Conservation (phyloP, 305 asterid genomes). For the Lippia alba region DNA sequence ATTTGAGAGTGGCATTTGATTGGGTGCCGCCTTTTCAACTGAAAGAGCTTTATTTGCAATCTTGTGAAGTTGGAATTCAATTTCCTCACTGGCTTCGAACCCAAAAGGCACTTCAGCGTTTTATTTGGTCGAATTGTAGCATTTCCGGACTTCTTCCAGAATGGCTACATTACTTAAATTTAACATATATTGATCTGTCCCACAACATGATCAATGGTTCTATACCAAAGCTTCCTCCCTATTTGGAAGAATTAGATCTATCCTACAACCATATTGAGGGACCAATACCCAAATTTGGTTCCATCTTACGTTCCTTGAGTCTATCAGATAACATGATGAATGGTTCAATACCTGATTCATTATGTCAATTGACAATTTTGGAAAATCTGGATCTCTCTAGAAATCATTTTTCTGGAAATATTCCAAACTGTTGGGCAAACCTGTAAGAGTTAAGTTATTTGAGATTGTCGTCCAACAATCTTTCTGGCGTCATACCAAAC, state of each 20-base stretch:
- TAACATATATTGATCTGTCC: background rate
- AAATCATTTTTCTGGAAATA: constrained; percentile 27
- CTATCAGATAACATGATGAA: no score
- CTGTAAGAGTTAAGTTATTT: background rate
- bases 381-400: constrained; percentile 2
- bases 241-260: no score
- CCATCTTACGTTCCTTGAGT: no score
- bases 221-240: no score
- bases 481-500: constrained; percentile 27
- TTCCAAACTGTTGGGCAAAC: constrained; percentile 22
- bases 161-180: constrained; percentile 5
- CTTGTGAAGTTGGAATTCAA: constrained; percentile 11
- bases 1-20: background rate
- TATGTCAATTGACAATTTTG: constrained; percentile 22
- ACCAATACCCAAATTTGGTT: no score
- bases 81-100: constrained; percentile 29
- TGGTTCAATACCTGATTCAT: no score
- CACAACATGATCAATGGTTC: no score
- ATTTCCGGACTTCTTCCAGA: constrained; percentile 24
- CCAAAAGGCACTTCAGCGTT: background rate
- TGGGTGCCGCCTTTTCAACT: constrained; percentile 30
- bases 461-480: constrained; percentile 4
- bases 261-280: background rate
- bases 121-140: background rate
- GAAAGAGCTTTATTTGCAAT: background rate